These are phyloP conservation scores for Lolium rigidum DNA, from an alignment of 176 grass and related monocot genomes.

Conservation along the genomic window DNA sequence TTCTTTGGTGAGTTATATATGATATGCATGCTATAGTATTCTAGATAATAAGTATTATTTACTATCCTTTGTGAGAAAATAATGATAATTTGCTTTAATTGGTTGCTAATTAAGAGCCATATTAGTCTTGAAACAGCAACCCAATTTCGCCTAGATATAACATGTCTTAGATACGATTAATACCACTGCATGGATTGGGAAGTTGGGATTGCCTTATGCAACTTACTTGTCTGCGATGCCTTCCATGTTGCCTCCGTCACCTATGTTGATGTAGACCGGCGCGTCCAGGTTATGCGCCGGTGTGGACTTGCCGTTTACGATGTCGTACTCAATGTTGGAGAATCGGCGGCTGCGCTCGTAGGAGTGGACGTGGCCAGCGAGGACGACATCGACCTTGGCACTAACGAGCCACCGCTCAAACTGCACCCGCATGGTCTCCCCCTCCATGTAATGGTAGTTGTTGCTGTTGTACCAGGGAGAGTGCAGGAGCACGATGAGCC, in stretches of 20 bases:
- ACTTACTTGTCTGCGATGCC: constrained; percentile 53
- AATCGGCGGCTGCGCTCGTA: constrained; percentile 71
- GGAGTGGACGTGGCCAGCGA: constrained; percentile 64
- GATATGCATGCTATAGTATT: neutral
- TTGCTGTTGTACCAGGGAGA: too few species aligned
- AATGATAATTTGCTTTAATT: neutral
- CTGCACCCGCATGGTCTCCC: constrained; percentile 69
- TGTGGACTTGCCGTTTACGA: constrained; percentile 52
- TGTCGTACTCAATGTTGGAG: constrained; percentile 65
- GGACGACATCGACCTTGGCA: constrained; percentile 58
- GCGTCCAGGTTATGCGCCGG: constrained; percentile 37
- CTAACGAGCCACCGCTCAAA: constrained; percentile 62
- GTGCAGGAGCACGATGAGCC: too few species aligned
- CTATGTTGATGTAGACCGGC: constrained; percentile 77
- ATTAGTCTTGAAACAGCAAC: neutral
- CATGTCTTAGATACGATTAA: neutral
- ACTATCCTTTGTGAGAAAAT: neutral
- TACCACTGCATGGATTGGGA: neutral
- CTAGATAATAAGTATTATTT: neutral
- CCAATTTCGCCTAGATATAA: neutral
- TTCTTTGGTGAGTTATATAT: neutral
- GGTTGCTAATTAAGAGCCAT: neutral
- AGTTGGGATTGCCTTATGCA: neutral
- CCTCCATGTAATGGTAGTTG: constrained; percentile 59
- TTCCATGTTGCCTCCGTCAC: constrained; percentile 78